These are phyloP conservation scores for Xylariomycetidae sp. DNA, from an alignment of 2,329 filamentous ascomycete genomes.

Conservation along the genomic window DNA sequence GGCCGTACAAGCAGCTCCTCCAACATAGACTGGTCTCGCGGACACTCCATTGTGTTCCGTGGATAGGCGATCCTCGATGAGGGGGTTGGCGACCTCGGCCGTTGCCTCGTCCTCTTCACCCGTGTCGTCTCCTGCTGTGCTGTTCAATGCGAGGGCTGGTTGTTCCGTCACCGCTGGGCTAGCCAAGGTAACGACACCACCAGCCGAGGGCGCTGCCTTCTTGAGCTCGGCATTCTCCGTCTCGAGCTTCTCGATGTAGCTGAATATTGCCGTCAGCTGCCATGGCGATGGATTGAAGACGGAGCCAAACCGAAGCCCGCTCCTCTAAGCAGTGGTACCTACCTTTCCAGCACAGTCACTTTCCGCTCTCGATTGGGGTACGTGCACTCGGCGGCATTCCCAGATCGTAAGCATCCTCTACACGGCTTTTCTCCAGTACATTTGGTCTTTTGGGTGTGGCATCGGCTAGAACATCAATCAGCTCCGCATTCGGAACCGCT, in stretches of 20 bases:
- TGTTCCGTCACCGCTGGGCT: constrained; percentile 1
- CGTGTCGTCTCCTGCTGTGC: neutral
- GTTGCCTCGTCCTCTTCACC: constrained; percentile 8
- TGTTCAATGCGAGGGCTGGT: neutral
- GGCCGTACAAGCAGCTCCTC: constrained; percentile 13
- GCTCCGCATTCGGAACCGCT: neutral
- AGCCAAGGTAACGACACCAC: neutral
- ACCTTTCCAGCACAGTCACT: constrained; percentile 16
- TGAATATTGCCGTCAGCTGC: too few species aligned
- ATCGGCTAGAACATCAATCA: constrained; percentile 11
- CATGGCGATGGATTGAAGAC: too few species aligned
- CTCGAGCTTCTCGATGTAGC: constrained; percentile 13
- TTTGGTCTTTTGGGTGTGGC: constrained; percentile 15
- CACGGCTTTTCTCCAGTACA: constrained; percentile 15
- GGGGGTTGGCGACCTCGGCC: constrained; percentile 9
- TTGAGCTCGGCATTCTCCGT: constrained; percentile 13
- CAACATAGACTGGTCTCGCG: constrained; percentile 10
- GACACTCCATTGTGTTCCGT: constrained; percentile 8
- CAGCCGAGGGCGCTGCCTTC: constrained; percentile 1
- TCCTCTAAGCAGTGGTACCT: too few species aligned
- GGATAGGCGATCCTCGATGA: constrained; percentile 12
- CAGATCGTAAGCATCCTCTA: constrained; percentile 11
- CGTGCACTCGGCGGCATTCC: constrained; percentile 9
- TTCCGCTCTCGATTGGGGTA: constrained; percentile 13
- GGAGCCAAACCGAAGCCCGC: too few species aligned